These are phyloP conservation scores for Diaporthe humulicola DNA, from an alignment of 2,329 filamentous ascomycete species.

Conservation along the genomic window DNA sequence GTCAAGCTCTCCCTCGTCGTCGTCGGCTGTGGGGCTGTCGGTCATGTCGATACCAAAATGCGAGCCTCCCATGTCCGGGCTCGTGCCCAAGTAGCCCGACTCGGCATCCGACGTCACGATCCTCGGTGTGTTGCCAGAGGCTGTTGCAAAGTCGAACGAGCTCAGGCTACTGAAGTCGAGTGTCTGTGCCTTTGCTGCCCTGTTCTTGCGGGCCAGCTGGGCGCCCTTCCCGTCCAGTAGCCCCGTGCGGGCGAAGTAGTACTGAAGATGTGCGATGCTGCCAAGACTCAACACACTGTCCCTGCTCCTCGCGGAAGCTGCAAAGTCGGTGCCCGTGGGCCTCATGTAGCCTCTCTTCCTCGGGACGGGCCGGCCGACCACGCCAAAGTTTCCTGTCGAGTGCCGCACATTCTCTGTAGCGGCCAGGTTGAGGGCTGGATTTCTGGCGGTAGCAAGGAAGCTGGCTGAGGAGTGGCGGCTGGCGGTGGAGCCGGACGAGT, in stretches of 20 bases:
- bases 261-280: slow-evolving; percentile 96
- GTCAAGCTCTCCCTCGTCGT: slow-evolving; percentile 58
- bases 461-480: slow-evolving; percentile 76
- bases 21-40: slow-evolving; percentile 56
- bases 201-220: slow-evolving; percentile 81
- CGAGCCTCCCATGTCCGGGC: slow-evolving; percentile 65
- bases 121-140: slow-evolving; percentile 49
- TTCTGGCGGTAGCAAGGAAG: slow-evolving; percentile 59
- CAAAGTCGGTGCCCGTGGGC: slow-evolving; percentile 89
- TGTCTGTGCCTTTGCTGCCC: slow-evolving; percentile 64
- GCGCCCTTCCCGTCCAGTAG: slow-evolving; percentile 93
- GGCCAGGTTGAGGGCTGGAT: slow-evolving; percentile 54
- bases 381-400: slow-evolving; percentile 58
- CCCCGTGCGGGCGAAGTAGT: slow-evolving; percentile 97
- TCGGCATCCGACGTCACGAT: slow-evolving; percentile 64
- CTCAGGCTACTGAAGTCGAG: slow-evolving; percentile 70
- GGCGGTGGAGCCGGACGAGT: slow-evolving; percentile 59
- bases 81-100: slow-evolving; percentile 71
- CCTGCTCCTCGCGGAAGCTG: slow-evolving; percentile 87
- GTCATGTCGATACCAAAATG: slow-evolving; percentile 49
- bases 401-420: slow-evolving; percentile 52
- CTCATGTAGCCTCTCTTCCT: slow-evolving; percentile 87
- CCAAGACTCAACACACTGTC: slow-evolving; percentile 97
- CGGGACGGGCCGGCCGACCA: slow-evolving; percentile 48
- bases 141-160: slow-evolving; percentile 52